Evolutionary conservation across 2,329 filamentous ascomycete genomes (phyloP).

Genomic region (Chalaropsis ovoidea): DNA sequence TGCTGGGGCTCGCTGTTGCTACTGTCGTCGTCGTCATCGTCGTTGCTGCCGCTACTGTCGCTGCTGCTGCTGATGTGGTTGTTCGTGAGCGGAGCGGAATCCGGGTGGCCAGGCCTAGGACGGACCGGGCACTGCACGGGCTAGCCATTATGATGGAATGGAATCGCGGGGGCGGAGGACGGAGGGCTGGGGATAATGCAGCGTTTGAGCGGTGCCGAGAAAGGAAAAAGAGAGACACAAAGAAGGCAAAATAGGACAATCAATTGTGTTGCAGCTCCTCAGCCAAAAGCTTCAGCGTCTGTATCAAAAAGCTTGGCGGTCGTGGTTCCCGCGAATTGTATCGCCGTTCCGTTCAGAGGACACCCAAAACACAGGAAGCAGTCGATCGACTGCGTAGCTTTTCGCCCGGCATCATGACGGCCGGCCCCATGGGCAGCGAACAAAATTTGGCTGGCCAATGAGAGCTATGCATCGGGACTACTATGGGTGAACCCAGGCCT

Average conservation of each 20-base stretch:
- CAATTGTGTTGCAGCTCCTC: not conserved
- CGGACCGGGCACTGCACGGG: constrained; percentile 13
- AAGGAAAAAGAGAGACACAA: not conserved
- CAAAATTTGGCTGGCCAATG: constrained; percentile 17
- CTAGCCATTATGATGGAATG: constrained; percentile 13
- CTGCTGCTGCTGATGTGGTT: not conserved
- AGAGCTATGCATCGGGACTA: constrained; percentile 7
- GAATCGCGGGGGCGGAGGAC: not conserved
- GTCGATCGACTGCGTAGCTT: not conserved
- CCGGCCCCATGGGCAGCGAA: not conserved
- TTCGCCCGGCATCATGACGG: constrained; percentile 11
- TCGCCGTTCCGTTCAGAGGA: not conserved
- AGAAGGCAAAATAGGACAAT: not conserved
- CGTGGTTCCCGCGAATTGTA: not conserved
- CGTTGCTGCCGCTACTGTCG: not conserved
- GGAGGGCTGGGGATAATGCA: not conserved
- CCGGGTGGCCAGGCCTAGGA: constrained; percentile 4
- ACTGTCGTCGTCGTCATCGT: not conserved
- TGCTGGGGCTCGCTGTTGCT: not conserved
- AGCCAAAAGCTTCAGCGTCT: not conserved
- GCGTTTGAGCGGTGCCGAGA: not conserved
- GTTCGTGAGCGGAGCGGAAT: not conserved
- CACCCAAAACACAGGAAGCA: not conserved
- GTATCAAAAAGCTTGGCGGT: not conserved
- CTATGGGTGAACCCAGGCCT: constrained; percentile 10